Evolutionary conservation across 1,284 basidiomycete species (phyloP).

Genomic region (Coriolopsis trogii): DNA sequence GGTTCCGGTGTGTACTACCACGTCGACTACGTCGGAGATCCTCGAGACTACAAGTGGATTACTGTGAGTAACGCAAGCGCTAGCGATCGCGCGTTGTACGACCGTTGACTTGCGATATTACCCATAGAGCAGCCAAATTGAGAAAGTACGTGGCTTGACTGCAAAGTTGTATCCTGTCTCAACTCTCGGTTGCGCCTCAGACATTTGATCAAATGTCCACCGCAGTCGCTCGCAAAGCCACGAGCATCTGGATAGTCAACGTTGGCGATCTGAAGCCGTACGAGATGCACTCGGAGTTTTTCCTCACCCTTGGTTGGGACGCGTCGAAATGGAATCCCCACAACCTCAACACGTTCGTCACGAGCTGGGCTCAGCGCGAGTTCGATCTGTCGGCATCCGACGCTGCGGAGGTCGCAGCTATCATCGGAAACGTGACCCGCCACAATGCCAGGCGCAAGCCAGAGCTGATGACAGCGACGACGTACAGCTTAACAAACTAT

Average conservation of each 20-base stretch:
- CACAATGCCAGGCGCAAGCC: slow-evolving; percentile 69
- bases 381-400: slow-evolving; percentile 51
- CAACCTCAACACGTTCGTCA: slow-evolving; percentile 57
- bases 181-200: slow-evolving; percentile 29
- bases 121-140: slow-evolving; percentile 28
- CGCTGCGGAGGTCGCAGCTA: slow-evolving; percentile 46
- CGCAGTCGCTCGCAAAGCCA: slow-evolving; percentile 59
- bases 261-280: slow-evolving; percentile 77
- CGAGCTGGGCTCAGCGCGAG: slow-evolving; percentile 64
- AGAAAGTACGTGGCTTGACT: slow-evolving; percentile 25
- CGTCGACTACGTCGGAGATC: slow-evolving; percentile 49
- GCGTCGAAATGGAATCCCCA: slow-evolving; percentile 51
- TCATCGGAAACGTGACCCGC: slow-evolving; percentile 62
- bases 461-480: slow-evolving; percentile 65
- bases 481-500: slow-evolving; percentile 66
- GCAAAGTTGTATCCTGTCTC: background rate
- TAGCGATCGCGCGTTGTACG: too few relatives aligned
- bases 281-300: slow-evolving; percentile 73
- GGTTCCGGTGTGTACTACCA: slow-evolving; percentile 75
- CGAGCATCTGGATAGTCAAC: slow-evolving; percentile 61
- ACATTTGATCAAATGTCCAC: slow-evolving; percentile 65
- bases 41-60: slow-evolving; percentile 66
- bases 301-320: slow-evolving; percentile 67
- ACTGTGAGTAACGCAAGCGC: slow-evolving; percentile 47
- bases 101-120: too few relatives aligned